Conservation (phyloP, 2,329 filamentous ascomycete genomes). For the Tolypocladium guangdongense region DNA sequence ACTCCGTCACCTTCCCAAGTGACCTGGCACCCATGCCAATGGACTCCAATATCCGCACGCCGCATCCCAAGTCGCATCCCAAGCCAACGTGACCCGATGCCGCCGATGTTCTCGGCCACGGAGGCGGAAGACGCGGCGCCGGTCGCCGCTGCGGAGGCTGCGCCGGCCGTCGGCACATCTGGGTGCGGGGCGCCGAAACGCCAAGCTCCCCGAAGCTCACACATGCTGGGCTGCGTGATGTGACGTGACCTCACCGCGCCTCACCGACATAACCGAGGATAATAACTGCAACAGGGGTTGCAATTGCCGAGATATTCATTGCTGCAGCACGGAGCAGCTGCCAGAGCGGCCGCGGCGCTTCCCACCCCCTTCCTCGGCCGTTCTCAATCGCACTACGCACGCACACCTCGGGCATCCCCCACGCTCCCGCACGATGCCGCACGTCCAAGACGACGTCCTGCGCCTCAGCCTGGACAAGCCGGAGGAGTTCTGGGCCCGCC, state of each 20-base stretch:
- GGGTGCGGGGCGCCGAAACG: background rate
- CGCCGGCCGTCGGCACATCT: background rate
- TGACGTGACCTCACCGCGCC: background rate
- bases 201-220: background rate
- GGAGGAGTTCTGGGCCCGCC: conserved; percentile 62
- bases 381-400: background rate
- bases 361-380: background rate
- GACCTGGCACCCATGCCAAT: background rate
- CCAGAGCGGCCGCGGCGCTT: background rate
- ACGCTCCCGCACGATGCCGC: conserved; percentile 2
- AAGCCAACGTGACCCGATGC: background rate
- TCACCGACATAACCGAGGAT: background rate
- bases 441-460: conserved; percentile 40
- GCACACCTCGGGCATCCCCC: conserved; percentile 2
- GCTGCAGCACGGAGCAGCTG: background rate
- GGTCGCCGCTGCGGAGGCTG: background rate
- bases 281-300: background rate
- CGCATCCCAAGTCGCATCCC: background rate
- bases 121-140: background rate
- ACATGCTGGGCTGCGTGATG: too few relatives aligned
- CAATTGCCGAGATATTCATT: background rate
- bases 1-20: too few relatives aligned
- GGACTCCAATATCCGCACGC: background rate
- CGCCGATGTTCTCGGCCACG: background rate
- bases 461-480: conserved; percentile 55